Base-by-base conservation (phyloP, 495 filamentous ascomycete genomes). In the Talaromyces wortmannii region DNA sequence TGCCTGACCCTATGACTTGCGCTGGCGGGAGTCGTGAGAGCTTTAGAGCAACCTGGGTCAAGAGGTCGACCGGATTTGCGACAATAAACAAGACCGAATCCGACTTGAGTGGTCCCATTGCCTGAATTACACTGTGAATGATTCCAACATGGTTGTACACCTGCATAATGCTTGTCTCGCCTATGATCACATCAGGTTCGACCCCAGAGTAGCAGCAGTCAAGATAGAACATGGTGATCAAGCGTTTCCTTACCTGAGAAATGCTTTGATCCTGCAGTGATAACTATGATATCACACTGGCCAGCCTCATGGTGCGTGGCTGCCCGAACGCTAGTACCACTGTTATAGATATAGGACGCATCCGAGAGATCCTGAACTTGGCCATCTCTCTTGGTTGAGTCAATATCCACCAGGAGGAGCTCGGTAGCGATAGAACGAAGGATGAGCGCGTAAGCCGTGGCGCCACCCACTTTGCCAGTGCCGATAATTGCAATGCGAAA, bases 291-390 rank as follows among this genome's bases (percentile, higher is more conserved):
- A 58, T 77, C 73, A 15, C 66, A 69, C 49, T 75, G 65, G 31
- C 68, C 62, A 5, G 73, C 74, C 42, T 79, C 76, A 15, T 63
- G 64, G 47, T 68, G 61, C 17, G 59, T 69, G 2, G 64, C 74
- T 2, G 59, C 62, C 18, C 64, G 61, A 7, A 79, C 64, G 7
- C 67, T 62, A 23, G 67, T 63, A 6, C 53, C 60, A 43, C 58
- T 65, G 42, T 61, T 57, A 23, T 61, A 57, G 10, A 53, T 56
- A 56, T 57, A 73, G 10, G 70, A 67, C 0, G 66, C 74, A 59
- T 79, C 76, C 11, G 67, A 59, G 7, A 79, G 67, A 63, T 79
- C 76, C 51, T 62, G 62, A 5, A 76, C 71, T 58, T 79, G 76
- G n/a, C 59, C 72, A 50, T 74, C 63, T 33, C 71, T 56, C 32